phyloP scores from a whole-genome alignment of 2,329 filamentous ascomycete genomes.

The Botrytis paeoniae region DNA sequence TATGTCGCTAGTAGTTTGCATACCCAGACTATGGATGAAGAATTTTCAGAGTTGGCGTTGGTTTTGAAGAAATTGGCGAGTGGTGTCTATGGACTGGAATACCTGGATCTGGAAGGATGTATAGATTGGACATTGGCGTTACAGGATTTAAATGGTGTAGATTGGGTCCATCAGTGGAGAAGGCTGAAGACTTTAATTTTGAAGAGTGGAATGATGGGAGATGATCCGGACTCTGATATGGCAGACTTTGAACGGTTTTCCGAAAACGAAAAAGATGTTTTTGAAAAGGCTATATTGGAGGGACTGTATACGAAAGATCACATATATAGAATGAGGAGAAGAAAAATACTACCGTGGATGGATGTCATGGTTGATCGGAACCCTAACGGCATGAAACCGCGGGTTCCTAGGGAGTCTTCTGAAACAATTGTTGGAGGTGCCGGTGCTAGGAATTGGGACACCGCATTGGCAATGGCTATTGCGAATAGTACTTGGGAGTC shows the following conservation, averaged over 20 bases:
- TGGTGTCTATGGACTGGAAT: slow-evolving; percentile 56
- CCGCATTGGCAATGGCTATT: neutral
- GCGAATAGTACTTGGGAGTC: slow-evolving; percentile 18
- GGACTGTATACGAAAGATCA: neutral
- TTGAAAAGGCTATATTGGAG: neutral
- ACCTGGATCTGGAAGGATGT: slow-evolving; percentile 60
- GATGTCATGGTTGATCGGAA: neutral
- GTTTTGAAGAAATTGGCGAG: slow-evolving; percentile 54
- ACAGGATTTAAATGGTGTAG: slow-evolving; percentile 22
- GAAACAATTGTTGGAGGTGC: neutral
- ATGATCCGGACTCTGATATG: neutral
- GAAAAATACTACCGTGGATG: slow-evolving; percentile 1
- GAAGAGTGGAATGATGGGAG: slow-evolving; percentile 11
- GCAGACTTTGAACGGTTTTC: neutral
- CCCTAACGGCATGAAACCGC: neutral
- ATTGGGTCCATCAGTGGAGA: slow-evolving; percentile 33
- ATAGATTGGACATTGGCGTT: slow-evolving; percentile 45
- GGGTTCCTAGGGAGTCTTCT: neutral
- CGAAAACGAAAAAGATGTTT: neutral
- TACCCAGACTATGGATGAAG: slow-evolving; percentile 55
- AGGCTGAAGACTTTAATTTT: slow-evolving; percentile 23
- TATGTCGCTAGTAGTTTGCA: slow-evolving; percentile 57
- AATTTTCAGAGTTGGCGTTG: slow-evolving; percentile 58
- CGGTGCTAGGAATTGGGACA: neutral
- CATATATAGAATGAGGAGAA: slow-evolving; percentile 2